Conservation (phyloP, 768 basidiomycete species). For the Amanita jacksonii region DNA sequence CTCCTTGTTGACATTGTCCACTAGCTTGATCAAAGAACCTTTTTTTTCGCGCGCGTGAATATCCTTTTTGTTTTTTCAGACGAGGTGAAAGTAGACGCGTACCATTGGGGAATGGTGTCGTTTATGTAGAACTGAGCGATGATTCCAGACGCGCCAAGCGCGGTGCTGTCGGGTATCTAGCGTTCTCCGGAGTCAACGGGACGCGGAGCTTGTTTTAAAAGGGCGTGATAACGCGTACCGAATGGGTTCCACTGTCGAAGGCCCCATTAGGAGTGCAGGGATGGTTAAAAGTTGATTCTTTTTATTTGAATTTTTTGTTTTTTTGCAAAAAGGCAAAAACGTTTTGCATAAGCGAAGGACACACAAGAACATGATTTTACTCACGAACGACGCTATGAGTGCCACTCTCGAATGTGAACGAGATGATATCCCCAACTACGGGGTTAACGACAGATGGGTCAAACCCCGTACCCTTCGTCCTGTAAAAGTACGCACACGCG, state of each 20-base stretch:
- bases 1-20: slow-evolving; percentile 27
- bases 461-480: slow-evolving; percentile 32
- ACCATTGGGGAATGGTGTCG: slow-evolving; percentile 27
- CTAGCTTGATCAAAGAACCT: slow-evolving; percentile 33
- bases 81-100: background rate
- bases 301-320: background rate
- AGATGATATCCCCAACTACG: slow-evolving; percentile 23
- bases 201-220: slow-evolving; percentile 1
- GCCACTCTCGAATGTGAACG: slow-evolving; percentile 30
- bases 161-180: too few species aligned
- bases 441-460: slow-evolving; percentile 31
- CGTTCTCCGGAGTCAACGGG: slow-evolving; percentile 10
- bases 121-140: slow-evolving; percentile 22
- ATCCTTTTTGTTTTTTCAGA: too few species aligned
- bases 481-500: too few species aligned
- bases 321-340: too few species aligned
- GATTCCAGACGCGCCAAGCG: too few species aligned
- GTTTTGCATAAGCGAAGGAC: background rate
- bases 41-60: too few species aligned
- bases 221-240: slow-evolving; percentile 16
- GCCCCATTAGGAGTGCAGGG: slow-evolving; percentile 27
- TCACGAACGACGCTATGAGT: slow-evolving; percentile 29
- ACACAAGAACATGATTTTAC: slow-evolving; percentile 11
- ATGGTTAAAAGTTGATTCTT: slow-evolving; percentile 26
- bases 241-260: slow-evolving; percentile 25